Percentiles rank a stretch among this genome's conserved stretches.
phyloP scores from a whole-genome alignment of 2,329 filamentous ascomycete genomes.

The Diaporthe vaccinii region DNA sequence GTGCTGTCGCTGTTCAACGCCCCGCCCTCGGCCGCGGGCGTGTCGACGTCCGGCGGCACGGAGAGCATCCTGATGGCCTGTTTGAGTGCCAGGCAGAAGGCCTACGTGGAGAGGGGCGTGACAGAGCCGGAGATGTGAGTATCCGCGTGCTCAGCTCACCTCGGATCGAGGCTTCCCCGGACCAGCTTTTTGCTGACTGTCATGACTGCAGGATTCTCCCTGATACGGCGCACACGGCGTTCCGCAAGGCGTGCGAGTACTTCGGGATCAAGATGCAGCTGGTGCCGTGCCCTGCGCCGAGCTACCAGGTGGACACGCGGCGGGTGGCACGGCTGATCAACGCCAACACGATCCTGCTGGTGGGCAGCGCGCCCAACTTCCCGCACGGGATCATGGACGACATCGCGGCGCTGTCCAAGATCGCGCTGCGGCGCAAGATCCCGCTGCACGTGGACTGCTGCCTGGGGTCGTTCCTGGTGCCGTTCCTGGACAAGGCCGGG shows the following conservation, averaged over 20 bases:
- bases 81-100: conserved; percentile 90
- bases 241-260: conserved; percentile 94
- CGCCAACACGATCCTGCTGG: conserved; percentile 91
- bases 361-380: conserved; percentile 97
- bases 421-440: conserved; percentile 83
- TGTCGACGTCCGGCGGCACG: conserved; percentile 92
- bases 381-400: conserved; percentile 98
- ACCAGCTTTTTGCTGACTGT: conserved; percentile 38
- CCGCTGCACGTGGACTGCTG: conserved; percentile 98
- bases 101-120: conserved; percentile 84
- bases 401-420: conserved; percentile 84
- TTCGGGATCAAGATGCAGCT: conserved; percentile 97
- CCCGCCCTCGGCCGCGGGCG: conserved; percentile 86
- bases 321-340: conserved; percentile 89
- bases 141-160: not conserved
- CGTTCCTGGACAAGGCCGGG: conserved; percentile 92
- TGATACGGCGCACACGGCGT: conserved; percentile 94
- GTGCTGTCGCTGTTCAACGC: conserved; percentile 91
- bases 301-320: conserved; percentile 85
- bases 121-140: conserved; percentile 94
- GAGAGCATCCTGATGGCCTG: conserved; percentile 98
- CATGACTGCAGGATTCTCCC: conserved; percentile 81
- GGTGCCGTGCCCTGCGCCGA: conserved; percentile 86
- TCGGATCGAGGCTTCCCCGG: not conserved
- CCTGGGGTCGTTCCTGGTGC: conserved; percentile 93